A percentile compares a stretch with the other conserved stretches of the same genome.
Conservation (phyloP, 768 basidiomycete species). For the Boletus subcaerulescens region DNA sequence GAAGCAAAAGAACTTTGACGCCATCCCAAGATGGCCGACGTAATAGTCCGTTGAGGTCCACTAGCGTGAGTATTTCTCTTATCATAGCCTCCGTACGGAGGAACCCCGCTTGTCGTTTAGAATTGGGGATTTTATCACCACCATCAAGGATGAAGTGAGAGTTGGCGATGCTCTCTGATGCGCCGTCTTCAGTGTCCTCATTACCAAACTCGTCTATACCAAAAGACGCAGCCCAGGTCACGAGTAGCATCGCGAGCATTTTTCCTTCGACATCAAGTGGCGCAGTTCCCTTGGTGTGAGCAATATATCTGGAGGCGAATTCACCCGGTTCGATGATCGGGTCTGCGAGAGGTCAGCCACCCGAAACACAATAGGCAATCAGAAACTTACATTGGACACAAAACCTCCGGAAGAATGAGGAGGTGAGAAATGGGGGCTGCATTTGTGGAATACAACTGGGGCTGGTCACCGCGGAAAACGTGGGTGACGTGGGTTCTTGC, state of each 20-base stretch:
- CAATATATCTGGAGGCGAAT: constrained; percentile 69
- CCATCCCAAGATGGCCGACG: constrained; percentile 87
- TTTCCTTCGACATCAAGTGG: constrained; percentile 69
- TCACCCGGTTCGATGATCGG: constrained; percentile 82
- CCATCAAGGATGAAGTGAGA: constrained; percentile 16
- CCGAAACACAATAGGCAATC: neutral
- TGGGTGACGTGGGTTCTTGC: constrained; percentile 19
- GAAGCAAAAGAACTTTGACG: constrained; percentile 70
- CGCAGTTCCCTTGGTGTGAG: constrained; percentile 59
- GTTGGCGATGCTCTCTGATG: constrained; percentile 2
- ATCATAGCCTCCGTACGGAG: constrained; percentile 66
- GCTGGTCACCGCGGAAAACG: constrained; percentile 3
- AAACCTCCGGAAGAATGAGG: constrained; percentile 83
- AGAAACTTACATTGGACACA: constrained; percentile 70
- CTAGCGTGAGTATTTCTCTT: constrained; percentile 70
- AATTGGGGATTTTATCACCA: constrained; percentile 32
- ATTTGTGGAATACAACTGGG: constrained; percentile 64
- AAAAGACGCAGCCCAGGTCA: constrained; percentile 87
- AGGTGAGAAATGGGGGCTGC: constrained; percentile 75
- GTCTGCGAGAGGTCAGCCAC: constrained; percentile 44
- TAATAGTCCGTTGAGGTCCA: constrained; percentile 77
- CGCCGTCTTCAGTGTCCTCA: constrained; percentile 30
- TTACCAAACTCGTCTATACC: constrained; percentile 79
- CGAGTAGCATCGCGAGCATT: constrained; percentile 75
- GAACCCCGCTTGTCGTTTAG: constrained; percentile 43